phyloP scores from a whole-genome alignment of 1,139 yeast genomes.

The Debaryomyces sp. region DNA sequence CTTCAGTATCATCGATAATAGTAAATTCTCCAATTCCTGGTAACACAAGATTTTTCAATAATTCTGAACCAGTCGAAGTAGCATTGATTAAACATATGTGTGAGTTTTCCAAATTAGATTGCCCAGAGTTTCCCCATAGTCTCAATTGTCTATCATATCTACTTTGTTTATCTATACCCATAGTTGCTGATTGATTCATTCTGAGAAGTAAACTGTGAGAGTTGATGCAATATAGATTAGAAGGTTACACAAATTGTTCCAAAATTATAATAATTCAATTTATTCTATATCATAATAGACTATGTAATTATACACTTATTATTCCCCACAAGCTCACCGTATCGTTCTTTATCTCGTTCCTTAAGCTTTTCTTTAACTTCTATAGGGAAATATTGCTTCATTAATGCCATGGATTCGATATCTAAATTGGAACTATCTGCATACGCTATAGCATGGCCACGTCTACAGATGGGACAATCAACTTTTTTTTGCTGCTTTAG shows the following conservation, averaged over 20 bases:
- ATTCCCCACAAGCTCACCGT: constrained; percentile 27
- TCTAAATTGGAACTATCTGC: constrained; percentile 69
- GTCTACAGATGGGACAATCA: constrained; percentile 70
- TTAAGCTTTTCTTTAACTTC: constrained; percentile 65
- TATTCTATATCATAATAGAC: neutral
- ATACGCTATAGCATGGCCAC: constrained; percentile 48
- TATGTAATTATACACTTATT: constrained; percentile 15
- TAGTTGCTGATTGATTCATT: constrained; percentile 10
- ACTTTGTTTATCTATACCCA: constrained; percentile 38
- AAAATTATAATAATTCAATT: neutral
- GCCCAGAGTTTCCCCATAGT: constrained; percentile 85
- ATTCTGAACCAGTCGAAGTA: constrained; percentile 64
- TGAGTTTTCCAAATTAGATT: constrained; percentile 57
- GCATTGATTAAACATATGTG: constrained; percentile 67
- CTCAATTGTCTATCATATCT: constrained; percentile 88
- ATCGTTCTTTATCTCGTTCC: constrained; percentile 60
- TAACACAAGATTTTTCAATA: constrained; percentile 74
- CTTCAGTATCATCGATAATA: constrained; percentile 51
- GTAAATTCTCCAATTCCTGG: constrained; percentile 79
- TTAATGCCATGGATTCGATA: constrained; percentile 48
- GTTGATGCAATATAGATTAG: neutral
- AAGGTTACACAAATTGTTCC: neutral
- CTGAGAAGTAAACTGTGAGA: neutral
- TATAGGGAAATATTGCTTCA: constrained; percentile 64
- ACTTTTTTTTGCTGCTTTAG: constrained; percentile 59